A percentile compares a stretch with the other conserved stretches of the same genome.
These are phyloP conservation scores for Dictyostelium purpureum DNA, from an alignment of 78 protist species.

Conservation along the genomic window DNA sequence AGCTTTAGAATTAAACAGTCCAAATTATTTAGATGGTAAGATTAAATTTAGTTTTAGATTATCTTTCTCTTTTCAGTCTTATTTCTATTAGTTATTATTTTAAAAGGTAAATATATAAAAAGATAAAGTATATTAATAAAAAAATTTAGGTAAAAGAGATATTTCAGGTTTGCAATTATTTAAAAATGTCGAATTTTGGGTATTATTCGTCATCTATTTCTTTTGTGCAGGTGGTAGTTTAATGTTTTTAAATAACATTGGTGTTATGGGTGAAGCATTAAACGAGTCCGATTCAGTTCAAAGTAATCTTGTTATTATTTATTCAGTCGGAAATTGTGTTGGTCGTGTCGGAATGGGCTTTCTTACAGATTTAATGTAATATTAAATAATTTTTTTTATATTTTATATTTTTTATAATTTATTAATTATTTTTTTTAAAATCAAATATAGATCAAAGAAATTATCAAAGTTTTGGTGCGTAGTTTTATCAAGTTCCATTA, in stretches of 20 bases:
- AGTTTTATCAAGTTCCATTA: conserved; percentile 3
- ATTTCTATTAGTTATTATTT: no score
- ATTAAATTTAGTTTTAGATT: no score
- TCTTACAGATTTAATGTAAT: conserved; percentile 36
- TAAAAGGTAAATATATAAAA: no score
- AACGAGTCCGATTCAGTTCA: neutral
- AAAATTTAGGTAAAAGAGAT: conserved; percentile 66
- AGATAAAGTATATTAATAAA: no score
- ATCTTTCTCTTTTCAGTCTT: no score
- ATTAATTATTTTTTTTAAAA: neutral
- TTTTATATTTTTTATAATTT: neutral
- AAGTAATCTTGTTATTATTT: conserved; percentile 58
- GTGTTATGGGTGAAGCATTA: neutral
- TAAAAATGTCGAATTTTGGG: conserved; percentile 20
- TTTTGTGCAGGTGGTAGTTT: conserved; percentile 58
- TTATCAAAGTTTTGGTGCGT: conserved; percentile 57
- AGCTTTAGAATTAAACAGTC: conserved; percentile 5
- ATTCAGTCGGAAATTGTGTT: conserved; percentile 19
- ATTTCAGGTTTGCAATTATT: conserved; percentile 19
- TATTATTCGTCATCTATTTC: conserved; percentile 9
- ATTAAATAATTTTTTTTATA: neutral
- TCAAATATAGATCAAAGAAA: neutral
- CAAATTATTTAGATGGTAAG: conserved; percentile 51
- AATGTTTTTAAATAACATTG: conserved; percentile 69
- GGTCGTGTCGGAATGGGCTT: conserved; percentile 47